Evolutionary conservation across 345 rosid genomes (phyloP).

Genomic region (Hibiscus mutabilis): DNA sequence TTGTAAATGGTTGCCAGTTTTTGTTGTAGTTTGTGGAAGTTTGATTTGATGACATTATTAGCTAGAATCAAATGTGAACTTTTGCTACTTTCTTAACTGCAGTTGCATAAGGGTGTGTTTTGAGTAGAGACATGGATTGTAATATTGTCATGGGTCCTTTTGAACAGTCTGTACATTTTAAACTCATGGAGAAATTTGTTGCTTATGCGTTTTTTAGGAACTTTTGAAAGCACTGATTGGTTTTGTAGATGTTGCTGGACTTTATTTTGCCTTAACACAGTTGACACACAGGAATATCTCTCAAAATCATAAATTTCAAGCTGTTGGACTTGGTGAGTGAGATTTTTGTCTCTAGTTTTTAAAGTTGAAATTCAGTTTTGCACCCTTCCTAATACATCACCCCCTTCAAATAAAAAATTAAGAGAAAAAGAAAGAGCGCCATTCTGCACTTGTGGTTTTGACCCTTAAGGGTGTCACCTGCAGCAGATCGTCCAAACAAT

Average conservation of each 20-base stretch:
- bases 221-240: slow-evolving; percentile 84
- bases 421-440: not conserved
- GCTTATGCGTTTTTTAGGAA: slow-evolving; percentile 43
- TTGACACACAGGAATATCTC: slow-evolving; percentile 92
- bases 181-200: not conserved
- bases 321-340: slow-evolving; percentile 87
- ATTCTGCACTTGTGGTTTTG: not conserved
- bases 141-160: not conserved
- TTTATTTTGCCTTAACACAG: slow-evolving; percentile 87
- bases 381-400: not conserved
- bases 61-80: not conserved
- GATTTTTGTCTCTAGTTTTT: slow-evolving; percentile 7
- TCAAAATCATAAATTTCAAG: slow-evolving; percentile 93
- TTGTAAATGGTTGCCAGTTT: not conserved
- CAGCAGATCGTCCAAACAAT: not conserved
- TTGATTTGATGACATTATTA: not conserved
- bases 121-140: not conserved
- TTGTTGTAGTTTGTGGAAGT: not conserved
- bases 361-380: not conserved
- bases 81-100: not conserved
- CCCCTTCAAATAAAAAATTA: not conserved
- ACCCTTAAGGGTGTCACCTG: not conserved
- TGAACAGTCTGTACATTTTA: not conserved
- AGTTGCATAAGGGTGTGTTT: not conserved
- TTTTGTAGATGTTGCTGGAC: slow-evolving; percentile 92